These are phyloP conservation scores for Penicillium sp. DNA, from an alignment of 2,329 filamentous ascomycete species.

Conservation along the genomic window DNA sequence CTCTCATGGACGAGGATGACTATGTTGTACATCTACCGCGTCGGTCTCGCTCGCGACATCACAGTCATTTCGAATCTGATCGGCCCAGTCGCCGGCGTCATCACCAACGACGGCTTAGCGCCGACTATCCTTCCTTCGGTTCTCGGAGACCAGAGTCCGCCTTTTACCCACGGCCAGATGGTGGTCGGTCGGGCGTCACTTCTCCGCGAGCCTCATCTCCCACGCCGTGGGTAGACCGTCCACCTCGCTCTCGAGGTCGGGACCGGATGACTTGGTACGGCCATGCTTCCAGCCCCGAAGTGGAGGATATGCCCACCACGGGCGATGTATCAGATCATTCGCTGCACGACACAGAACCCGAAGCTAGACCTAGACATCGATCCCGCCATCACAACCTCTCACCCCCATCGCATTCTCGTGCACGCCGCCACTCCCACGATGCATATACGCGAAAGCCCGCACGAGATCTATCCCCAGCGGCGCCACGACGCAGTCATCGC, in stretches of 20 bases:
- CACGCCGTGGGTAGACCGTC: conserved; percentile 20
- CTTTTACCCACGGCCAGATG: conserved; percentile 18
- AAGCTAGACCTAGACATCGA: conserved; percentile 17
- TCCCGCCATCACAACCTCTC: conserved; percentile 27
- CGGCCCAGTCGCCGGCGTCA: conserved; percentile 20
- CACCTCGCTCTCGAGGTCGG: conserved; percentile 22
- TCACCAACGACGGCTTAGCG: conserved; percentile 25
- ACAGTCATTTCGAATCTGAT: conserved; percentile 20
- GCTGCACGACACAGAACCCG: conserved; percentile 1
- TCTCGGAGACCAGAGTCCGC: conserved; percentile 21
- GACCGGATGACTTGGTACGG: conserved; percentile 18
- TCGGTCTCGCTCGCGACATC: conserved; percentile 17
- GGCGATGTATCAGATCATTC: conserved; percentile 32
- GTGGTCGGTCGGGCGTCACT: conserved; percentile 17
- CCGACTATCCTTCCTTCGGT: conserved; percentile 18
- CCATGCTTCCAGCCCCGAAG: conserved; percentile 21
- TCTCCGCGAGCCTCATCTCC: conserved; percentile 31
- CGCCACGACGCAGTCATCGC: conserved; percentile 8
- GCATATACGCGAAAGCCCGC: conserved; percentile 32
- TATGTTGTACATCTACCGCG: conserved; percentile 16
- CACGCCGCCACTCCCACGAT: conserved; percentile 40
- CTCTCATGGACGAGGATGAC: conserved; percentile 26
- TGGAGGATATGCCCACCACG: conserved; percentile 20
- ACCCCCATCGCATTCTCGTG: conserved; percentile 22
- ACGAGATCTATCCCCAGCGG: conserved; percentile 28